phyloP scores from a whole-genome alignment of 2,329 filamentous ascomycete genomes.

The Exophiala spinifera region DNA sequence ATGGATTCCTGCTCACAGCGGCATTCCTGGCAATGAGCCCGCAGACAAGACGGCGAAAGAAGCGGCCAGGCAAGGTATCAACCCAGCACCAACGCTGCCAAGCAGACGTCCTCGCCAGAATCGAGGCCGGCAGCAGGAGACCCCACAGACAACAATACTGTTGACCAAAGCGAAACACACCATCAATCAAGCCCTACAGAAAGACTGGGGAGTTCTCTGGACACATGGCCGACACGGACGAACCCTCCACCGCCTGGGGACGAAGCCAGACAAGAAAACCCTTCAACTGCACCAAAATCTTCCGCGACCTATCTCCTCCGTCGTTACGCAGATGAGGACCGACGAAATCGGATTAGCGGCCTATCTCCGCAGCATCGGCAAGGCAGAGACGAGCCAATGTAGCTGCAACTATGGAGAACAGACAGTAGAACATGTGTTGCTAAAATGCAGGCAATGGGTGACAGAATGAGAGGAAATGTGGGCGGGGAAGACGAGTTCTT shows the following conservation, averaged over 20 bases:
- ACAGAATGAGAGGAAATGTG: constrained; percentile 31
- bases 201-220: constrained; percentile 26
- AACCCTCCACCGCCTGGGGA: constrained; percentile 26
- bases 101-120: too few relatives aligned
- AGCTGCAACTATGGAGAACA: constrained; percentile 31
- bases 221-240: constrained; percentile 25
- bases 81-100: too few relatives aligned
- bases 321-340: constrained; percentile 29
- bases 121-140: not conserved
- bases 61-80: too few relatives aligned
- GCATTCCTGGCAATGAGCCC: constrained; percentile 5
- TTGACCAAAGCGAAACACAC: constrained; percentile 15
- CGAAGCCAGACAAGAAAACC: constrained; percentile 18
- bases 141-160: constrained; percentile 4
- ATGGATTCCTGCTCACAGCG: constrained; percentile 13
- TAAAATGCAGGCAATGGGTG: constrained; percentile 34
- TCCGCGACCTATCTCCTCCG: constrained; percentile 25
- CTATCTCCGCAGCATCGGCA: constrained; percentile 34
- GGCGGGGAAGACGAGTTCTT: constrained; percentile 30
- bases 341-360: constrained; percentile 28
- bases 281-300: constrained; percentile 2
- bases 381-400: constrained; percentile 32
- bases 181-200: constrained; percentile 24
- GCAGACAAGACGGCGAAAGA: not conserved
- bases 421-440: constrained; percentile 33